Percentiles rank a stretch among this genome's conserved stretches.
Evolutionary conservation across 75 land plant species (phyloP).

Genomic region (Cryptomeria japonica): DNA sequence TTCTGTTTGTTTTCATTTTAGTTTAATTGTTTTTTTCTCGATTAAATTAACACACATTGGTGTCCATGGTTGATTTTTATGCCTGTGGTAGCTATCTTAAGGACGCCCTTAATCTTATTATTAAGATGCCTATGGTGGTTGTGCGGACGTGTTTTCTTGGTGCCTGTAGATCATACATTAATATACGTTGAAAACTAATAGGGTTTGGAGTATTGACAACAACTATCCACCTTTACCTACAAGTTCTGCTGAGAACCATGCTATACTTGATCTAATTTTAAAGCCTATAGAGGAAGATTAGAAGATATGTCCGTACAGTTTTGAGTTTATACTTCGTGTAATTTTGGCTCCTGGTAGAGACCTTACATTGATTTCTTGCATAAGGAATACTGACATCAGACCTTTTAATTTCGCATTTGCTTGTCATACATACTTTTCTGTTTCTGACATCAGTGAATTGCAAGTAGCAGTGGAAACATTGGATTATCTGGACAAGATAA

Average conservation of each 20-base stretch:
- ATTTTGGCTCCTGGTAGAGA: conserved; percentile 68
- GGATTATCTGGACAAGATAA: too few relatives aligned
- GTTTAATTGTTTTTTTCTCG: too few relatives aligned
- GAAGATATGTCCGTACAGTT: conserved; percentile 78
- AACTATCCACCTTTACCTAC: conserved; percentile 66
- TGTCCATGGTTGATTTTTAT: too few relatives aligned
- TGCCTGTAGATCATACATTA: conserved; percentile 61
- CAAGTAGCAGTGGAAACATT: too few relatives aligned
- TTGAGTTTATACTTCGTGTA: conserved; percentile 71
- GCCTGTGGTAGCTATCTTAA: too few relatives aligned
- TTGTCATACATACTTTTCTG: conserved; percentile 81
- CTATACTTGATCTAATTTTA: conserved; percentile 70
- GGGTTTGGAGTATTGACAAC: conserved; percentile 69
- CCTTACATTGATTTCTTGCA: conserved; percentile 66
- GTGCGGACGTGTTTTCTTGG: too few relatives aligned
- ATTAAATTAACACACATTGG: too few relatives aligned
- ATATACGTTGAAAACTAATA: conserved; percentile 88
- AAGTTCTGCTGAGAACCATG: conserved; percentile 21
- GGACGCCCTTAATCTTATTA: too few relatives aligned
- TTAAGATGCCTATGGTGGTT: too few relatives aligned
- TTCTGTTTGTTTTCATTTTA: too few relatives aligned
- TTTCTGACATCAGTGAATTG: conserved; percentile 90
- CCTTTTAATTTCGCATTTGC: conserved; percentile 80
- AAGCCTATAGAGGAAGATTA: conserved; percentile 70
- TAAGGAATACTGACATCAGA: conserved; percentile 76